A percentile compares a stretch with the other conserved stretches of the same genome.
phyloP scores from a whole-genome alignment of 352 stramenopile genomes.

The Phytophthora pseudosyringae region DNA sequence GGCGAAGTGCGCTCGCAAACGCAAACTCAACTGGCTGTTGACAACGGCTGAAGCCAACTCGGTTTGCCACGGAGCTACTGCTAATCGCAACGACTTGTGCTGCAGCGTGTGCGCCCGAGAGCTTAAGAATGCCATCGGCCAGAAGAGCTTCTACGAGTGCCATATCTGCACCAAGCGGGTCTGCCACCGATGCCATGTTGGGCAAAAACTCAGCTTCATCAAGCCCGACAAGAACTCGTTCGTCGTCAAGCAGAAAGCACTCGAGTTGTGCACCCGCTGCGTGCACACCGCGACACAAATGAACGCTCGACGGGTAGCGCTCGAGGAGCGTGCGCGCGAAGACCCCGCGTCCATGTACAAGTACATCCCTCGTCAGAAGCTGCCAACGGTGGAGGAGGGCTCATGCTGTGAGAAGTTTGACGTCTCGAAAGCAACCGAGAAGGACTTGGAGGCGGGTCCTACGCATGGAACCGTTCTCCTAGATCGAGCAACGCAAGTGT shows the following conservation, averaged over 20 bases:
- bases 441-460: neutral
- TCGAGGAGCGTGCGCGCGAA: slow-evolving; percentile 31
- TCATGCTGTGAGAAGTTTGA: slow-evolving; percentile 27
- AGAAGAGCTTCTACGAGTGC: slow-evolving; percentile 32
- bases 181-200: slow-evolving; percentile 39
- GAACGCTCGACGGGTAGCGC: slow-evolving; percentile 36
- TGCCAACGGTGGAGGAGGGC: slow-evolving; percentile 1
- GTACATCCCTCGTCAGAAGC: slow-evolving; percentile 22
- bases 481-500: slow-evolving; percentile 24
- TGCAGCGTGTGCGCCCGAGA: slow-evolving; percentile 36
- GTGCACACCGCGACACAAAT: slow-evolving; percentile 37
- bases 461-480: slow-evolving; percentile 13
- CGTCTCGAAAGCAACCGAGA: slow-evolving; percentile 11
- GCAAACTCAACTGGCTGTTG: slow-evolving; percentile 44
- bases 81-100: slow-evolving; percentile 6
- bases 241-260: slow-evolving; percentile 28
- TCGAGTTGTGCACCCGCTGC: slow-evolving; percentile 42
- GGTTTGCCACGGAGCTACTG: neutral
- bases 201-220: slow-evolving; percentile 39
- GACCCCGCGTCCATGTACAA: slow-evolving; percentile 36
- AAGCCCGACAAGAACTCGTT: slow-evolving; percentile 20
- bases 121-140: slow-evolving; percentile 21
- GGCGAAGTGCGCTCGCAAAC: slow-evolving; percentile 30
- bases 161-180: slow-evolving; percentile 34
- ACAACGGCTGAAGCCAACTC: slow-evolving; percentile 20